Conservation (phyloP, 345 rosid genomes). For the Hibiscus syriacus region DNA sequence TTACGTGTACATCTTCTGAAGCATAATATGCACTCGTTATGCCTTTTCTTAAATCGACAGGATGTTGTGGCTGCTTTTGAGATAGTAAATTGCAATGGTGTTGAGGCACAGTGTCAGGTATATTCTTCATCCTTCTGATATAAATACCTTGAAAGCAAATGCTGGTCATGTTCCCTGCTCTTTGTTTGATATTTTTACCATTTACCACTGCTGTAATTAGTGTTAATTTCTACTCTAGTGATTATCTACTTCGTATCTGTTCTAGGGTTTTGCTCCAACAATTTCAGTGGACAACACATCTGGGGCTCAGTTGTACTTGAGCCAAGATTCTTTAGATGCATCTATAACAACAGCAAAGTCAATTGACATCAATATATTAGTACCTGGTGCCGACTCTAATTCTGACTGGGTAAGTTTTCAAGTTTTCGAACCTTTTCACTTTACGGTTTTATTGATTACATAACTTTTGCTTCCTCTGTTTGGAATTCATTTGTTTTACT, state of each 20-base stretch:
- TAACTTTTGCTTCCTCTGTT: not conserved
- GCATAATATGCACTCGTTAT: conserved; percentile 7
- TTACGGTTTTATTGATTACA: not conserved
- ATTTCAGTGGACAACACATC: conserved; percentile 86
- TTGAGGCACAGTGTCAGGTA: conserved; percentile 99
- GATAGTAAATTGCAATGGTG: conserved; percentile 82
- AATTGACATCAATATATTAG: conserved; percentile 84
- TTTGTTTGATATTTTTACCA: not conserved
- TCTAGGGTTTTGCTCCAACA: conserved; percentile 90
- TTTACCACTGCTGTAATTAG: not conserved
- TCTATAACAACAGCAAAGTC: conserved; percentile 92
- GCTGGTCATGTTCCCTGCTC: not conserved
- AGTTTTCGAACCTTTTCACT: not conserved
- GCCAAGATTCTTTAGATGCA: conserved; percentile 62
- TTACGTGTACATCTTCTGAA: not conserved
- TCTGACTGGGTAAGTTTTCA: conserved; percentile 64
- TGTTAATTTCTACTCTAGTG: not conserved
- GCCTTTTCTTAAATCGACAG: conserved; percentile 30
- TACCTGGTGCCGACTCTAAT: conserved; percentile 61
- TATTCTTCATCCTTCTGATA: conserved; percentile 7
- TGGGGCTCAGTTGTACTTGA: conserved; percentile 82
- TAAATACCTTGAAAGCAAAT: not conserved
- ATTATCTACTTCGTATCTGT: conserved; percentile 14
- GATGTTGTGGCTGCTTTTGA: conserved; percentile 99
- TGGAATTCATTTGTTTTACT: not conserved